Base-by-base conservation (phyloP, 768 basidiomycete species). In the Hydnomerulius pinastri region DNA sequence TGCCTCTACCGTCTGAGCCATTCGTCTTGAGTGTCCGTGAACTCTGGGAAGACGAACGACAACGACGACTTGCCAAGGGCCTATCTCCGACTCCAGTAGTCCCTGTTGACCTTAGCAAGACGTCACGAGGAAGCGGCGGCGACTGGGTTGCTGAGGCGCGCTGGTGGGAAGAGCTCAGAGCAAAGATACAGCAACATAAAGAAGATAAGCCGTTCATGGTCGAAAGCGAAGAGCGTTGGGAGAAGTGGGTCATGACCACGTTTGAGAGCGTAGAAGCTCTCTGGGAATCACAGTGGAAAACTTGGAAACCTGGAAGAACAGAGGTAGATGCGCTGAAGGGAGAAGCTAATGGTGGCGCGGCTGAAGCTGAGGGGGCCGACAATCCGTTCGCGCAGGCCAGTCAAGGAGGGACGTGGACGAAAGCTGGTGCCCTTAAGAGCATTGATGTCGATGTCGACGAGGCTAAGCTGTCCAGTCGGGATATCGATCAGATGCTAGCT, bases 31-130 rank as follows among this genome's bases (percentile, higher is more conserved):
- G 92, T 60, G 89, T 98, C 39, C 85, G 90, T 54, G 96, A 98
- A 69, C 76, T 98, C 2, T 99, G 96, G 96, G 91, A 95, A 43
- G 94, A 98, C 60, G 96, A 99, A 70, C 82, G 89, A n/a, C 76
- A 77, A 10, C 81, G 93, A 8, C 78, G 95, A 17, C 66, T 69
- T 21, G 76, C 75, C 4, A 79, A 77, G 28, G 92, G 92, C 1
- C 75, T 94, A 28, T 63, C 80, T 51, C 84, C 92, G 5, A 81
- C 88, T 15, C 88, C 89, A 11, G 80, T 80, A 36, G 74, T 92
- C 48, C 90, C 92, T 12, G 68, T 81, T 28, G 86, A 87, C 64
- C 78, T 77, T 44, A 87, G 83, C 59, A 86, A 81, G 53, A 77
- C 79, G 6, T 80, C 78, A 6, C 76, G 89, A 65, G 78, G 70